Evolutionary conservation across 192 early-diverging fungal genomes (phyloP).

Genomic region (Coemansia sp.): DNA sequence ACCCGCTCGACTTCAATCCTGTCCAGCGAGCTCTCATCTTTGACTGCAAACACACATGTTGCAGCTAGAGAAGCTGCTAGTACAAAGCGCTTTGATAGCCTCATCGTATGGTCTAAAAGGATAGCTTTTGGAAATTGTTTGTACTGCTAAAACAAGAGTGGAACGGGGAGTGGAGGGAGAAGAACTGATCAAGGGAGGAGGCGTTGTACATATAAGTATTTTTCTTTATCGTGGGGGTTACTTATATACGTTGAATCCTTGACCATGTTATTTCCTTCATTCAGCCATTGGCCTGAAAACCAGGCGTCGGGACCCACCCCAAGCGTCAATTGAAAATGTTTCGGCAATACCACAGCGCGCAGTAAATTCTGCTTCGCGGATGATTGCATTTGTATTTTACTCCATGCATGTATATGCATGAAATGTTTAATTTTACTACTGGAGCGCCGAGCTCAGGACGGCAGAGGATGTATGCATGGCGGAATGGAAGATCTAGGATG

Average conservation of each 20-base stretch:
- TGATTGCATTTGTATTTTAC: conserved; percentile 7
- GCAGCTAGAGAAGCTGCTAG: neutral
- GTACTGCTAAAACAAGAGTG: neutral
- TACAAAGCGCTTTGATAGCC: neutral
- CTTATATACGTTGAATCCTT: neutral
- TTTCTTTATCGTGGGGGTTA: neutral
- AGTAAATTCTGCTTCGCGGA: conserved; percentile 4
- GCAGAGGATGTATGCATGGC: neutral
- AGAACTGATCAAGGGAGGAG: neutral
- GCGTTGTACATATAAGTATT: neutral
- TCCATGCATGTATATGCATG: neutral
- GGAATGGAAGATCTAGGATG: neutral
- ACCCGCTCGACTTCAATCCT: conserved; percentile 48
- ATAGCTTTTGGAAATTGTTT: neutral
- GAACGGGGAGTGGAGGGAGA: neutral
- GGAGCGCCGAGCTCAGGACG: neutral
- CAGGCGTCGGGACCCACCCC: no score
- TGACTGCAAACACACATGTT: neutral
- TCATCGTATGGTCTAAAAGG: neutral
- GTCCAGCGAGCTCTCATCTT: conserved; percentile 25
- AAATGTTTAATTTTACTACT: neutral
- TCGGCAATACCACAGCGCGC: neutral
- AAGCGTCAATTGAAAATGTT: neutral
- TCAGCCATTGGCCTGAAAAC: no score
- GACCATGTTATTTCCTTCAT: neutral